phyloP scores from a whole-genome alignment of 2,329 filamentous ascomycete species.

The Blastomyces gilchristii region DNA sequence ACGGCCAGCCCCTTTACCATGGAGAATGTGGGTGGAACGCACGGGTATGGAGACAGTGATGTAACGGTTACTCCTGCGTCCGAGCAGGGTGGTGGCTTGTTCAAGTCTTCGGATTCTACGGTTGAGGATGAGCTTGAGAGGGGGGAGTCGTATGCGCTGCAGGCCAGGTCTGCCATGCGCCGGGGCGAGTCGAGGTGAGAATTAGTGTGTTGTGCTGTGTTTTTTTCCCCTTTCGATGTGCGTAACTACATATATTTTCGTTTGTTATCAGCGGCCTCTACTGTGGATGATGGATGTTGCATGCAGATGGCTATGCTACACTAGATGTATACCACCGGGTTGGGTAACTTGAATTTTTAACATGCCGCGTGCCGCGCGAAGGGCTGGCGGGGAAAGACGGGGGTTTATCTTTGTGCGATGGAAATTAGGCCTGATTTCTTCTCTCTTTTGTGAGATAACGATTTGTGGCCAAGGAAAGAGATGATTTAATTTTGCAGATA shows the following conservation, averaged over 20 bases:
- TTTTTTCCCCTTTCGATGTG: too few relatives aligned
- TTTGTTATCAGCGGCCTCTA: neutral
- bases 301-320: neutral
- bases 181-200: conserved; percentile 23
- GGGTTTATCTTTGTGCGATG: too few relatives aligned
- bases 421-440: neutral
- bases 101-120: conserved; percentile 10
- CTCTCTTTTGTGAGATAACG: too few relatives aligned
- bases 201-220: conserved; percentile 9
- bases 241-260: neutral
- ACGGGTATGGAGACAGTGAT: conserved; percentile 35
- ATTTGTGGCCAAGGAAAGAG: neutral
- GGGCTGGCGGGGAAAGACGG: neutral
- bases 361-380: neutral
- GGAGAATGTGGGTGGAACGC: conserved; percentile 60
- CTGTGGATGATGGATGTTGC: neutral
- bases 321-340: neutral
- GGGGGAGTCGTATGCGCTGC: conserved; percentile 33
- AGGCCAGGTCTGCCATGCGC: conserved; percentile 20
- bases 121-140: conserved; percentile 34
- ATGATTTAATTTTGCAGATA: neutral
- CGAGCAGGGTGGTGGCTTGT: conserved; percentile 4
- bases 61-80: conserved; percentile 8
- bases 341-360: neutral
- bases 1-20: conserved; percentile 67